Evolutionary conservation across 352 stramenopile species (phyloP).

Genomic region (Hyphochytrium catenoides): DNA sequence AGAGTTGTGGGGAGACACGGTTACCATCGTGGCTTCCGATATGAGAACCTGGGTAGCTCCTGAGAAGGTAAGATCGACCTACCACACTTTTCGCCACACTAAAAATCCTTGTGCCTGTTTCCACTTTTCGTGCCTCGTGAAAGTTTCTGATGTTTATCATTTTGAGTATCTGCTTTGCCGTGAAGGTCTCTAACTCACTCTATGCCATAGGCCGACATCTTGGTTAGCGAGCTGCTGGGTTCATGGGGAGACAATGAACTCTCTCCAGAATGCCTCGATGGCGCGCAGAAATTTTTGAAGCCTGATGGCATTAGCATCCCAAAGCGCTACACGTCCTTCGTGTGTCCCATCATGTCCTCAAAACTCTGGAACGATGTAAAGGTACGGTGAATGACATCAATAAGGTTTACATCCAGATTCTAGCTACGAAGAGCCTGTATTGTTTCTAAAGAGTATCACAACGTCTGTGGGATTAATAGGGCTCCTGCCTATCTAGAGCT

Average conservation of each 20-base stretch:
- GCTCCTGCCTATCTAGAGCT: no score
- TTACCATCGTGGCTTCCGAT: conserved; percentile 54
- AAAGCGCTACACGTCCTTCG: conserved; percentile 73
- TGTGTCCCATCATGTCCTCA: conserved; percentile 80
- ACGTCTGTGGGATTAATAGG: no score
- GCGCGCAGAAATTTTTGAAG: conserved; percentile 72
- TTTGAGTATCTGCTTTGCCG: no score
- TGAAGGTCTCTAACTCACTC: no score
- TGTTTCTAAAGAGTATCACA: no score
- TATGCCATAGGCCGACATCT: conserved; percentile 50
- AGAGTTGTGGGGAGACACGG: conserved; percentile 46
- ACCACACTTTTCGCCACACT: no score
- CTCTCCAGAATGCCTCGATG: conserved; percentile 93
- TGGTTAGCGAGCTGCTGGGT: conserved; percentile 85
- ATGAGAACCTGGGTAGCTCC: conserved; percentile 53
- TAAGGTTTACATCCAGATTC: no score
- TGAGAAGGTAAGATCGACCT: conserved; percentile 21
- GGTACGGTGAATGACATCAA: not conserved
- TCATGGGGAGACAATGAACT: conserved; percentile 97
- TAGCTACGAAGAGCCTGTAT: not conserved
- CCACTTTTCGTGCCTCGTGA: no score
- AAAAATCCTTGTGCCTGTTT: no score
- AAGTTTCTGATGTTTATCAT: no score
- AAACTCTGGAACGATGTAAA: conserved; percentile 76
- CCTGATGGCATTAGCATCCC: conserved; percentile 71